Percentiles rank a stretch among this genome's conserved stretches.
Conservation (phyloP, 352 stramenopile genomes). For the Globisporangium alternatum region DNA sequence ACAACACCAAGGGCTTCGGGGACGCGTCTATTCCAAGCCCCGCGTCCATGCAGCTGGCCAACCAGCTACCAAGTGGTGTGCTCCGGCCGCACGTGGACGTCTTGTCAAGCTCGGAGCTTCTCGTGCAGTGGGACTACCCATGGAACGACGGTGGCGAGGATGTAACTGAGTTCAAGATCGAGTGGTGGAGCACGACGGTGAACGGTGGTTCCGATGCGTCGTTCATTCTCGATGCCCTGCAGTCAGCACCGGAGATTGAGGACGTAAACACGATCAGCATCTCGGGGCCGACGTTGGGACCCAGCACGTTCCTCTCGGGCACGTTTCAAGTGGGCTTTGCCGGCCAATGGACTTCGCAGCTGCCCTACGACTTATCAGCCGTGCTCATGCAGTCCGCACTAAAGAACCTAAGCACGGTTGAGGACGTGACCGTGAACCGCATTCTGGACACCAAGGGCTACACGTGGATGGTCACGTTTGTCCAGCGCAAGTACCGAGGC, state of each 20-base stretch:
- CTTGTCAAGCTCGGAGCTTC: constrained; percentile 53
- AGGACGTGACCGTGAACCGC: constrained; percentile 48
- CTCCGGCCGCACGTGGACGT: constrained; percentile 37
- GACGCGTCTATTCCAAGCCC: constrained; percentile 35
- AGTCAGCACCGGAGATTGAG: constrained; percentile 30
- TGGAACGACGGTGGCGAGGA: constrained; percentile 57
- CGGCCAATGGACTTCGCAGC: constrained; percentile 78
- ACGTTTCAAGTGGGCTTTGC: constrained; percentile 91
- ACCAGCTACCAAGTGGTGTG: constrained; percentile 47
- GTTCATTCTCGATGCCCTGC: constrained; percentile 45
- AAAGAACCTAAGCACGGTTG: constrained; percentile 50
- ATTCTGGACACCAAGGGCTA: constrained; percentile 66
- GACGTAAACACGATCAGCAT: constrained; percentile 74
- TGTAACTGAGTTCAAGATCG: constrained; percentile 78
- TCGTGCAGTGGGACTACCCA: constrained; percentile 79
- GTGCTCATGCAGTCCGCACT: constrained; percentile 68
- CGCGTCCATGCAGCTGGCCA: constrained; percentile 43
- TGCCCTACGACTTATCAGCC: constrained; percentile 86
- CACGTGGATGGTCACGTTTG: constrained; percentile 78
- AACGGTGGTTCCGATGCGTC: constrained; percentile 43
- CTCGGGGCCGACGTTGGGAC: constrained; percentile 48
- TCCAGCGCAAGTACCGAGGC: constrained; percentile 44
- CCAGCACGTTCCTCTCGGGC: constrained; percentile 46
- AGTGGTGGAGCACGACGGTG: constrained; percentile 52
- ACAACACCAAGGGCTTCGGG: constrained; percentile 58